A percentile compares a stretch with the other conserved stretches of the same genome.
phyloP scores from a whole-genome alignment of 2,329 filamentous ascomycete species.

The Botrytis elliptica region DNA sequence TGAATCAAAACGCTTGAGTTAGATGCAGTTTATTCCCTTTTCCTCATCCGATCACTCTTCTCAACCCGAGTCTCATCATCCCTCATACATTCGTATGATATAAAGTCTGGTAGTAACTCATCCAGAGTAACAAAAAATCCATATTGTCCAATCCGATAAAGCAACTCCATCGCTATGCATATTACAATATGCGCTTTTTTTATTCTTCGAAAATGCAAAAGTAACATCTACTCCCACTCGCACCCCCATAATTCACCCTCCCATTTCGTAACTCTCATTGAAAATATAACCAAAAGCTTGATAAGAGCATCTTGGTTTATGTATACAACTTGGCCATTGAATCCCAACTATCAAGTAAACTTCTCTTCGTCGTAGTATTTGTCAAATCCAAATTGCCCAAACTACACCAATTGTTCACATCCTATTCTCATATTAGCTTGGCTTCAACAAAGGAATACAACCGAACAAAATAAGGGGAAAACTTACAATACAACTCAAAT shows the following conservation, averaged over 20 bases:
- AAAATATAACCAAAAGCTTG: neutral
- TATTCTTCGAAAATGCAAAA: neutral
- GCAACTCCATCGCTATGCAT: conserved; percentile 34
- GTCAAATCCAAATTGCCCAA: conserved; percentile 35
- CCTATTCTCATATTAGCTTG: conserved; percentile 61
- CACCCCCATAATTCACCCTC: neutral
- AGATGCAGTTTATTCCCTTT: neutral
- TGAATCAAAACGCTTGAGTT: neutral
- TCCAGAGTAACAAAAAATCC: neutral
- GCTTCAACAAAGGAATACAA: neutral
- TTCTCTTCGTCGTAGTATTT: conserved; percentile 28
- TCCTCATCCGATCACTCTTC: neutral
- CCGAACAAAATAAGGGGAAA: neutral
- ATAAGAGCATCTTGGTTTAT: neutral
- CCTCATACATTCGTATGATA: neutral
- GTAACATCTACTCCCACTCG: neutral
- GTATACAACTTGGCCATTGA: conserved; percentile 30
- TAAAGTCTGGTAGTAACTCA: neutral
- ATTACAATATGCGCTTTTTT: neutral
- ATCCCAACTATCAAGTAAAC: conserved; percentile 32
- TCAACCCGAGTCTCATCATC: neutral
- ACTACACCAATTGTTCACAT: conserved; percentile 67
- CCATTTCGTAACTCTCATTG: neutral
- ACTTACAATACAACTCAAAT: conserved; percentile 88
- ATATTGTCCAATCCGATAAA: neutral